phyloP scores from a whole-genome alignment of 768 basidiomycete genomes.

The Leccinum olivaceopallidum region DNA sequence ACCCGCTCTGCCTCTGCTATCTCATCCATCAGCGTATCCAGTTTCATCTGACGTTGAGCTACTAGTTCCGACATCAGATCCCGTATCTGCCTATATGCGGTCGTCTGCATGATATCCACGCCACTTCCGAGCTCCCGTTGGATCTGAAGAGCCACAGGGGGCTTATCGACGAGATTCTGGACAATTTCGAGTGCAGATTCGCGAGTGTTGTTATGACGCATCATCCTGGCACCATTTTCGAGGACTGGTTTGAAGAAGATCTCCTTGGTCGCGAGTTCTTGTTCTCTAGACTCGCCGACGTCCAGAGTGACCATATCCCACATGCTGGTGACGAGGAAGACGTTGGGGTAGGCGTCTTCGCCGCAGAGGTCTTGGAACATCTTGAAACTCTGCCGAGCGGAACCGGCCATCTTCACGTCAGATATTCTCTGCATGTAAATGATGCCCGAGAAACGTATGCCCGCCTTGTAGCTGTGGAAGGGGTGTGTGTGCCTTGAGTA shows the following conservation, averaged over 20 bases:
- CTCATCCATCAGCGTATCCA: slow-evolving; percentile 44
- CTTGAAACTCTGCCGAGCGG: slow-evolving; percentile 45
- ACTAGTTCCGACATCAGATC: slow-evolving; percentile 48
- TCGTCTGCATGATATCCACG: slow-evolving; percentile 49
- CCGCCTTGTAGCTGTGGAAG: slow-evolving; percentile 23
- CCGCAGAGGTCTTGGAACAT: slow-evolving; percentile 57
- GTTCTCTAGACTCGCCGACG: slow-evolving; percentile 39
- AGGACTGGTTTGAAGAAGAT: slow-evolving; percentile 53
- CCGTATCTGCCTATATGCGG: slow-evolving; percentile 52
- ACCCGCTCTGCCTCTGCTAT: slow-evolving; percentile 44
- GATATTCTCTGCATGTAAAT: slow-evolving; percentile 55
- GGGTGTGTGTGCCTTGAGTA: not conserved
- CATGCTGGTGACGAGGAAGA: slow-evolving; percentile 54
- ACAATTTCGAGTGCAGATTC: slow-evolving; percentile 49
- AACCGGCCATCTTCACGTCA: slow-evolving; percentile 48
- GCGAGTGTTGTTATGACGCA: slow-evolving; percentile 43
- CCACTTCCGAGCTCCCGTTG: slow-evolving; percentile 53
- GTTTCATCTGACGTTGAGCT: slow-evolving; percentile 43
- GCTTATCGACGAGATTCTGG: slow-evolving; percentile 37
- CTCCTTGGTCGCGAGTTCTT: slow-evolving; percentile 41
- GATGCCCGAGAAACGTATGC: slow-evolving; percentile 42
- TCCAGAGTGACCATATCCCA: slow-evolving; percentile 42
- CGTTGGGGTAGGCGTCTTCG: slow-evolving; percentile 43
- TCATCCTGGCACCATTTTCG: slow-evolving; percentile 44
- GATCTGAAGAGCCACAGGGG: slow-evolving; percentile 45